A percentile compares a stretch with the other conserved stretches of the same genome.
phyloP scores from a whole-genome alignment of 352 stramenopile species.

The Phytopythium kandeliae region DNA sequence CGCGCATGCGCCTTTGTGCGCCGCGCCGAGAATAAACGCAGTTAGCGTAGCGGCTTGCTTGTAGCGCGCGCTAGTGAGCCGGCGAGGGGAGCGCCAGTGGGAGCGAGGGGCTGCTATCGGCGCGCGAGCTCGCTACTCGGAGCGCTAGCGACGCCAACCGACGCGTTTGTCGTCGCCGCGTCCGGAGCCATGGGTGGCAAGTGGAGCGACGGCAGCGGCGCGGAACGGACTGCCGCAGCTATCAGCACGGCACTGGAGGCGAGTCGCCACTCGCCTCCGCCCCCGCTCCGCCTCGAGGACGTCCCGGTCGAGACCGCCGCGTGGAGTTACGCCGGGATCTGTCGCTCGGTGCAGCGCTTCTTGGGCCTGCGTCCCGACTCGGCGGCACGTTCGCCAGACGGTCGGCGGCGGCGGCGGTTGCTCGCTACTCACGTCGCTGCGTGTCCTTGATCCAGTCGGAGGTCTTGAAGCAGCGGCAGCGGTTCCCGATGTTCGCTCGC shows the following conservation, averaged over 20 bases:
- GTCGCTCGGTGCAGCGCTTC: slow-evolving; percentile 46
- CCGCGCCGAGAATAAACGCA: slow-evolving; percentile 3
- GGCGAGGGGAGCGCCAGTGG: too few species aligned
- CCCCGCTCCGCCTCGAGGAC: slow-evolving; percentile 48
- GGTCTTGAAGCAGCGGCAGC: slow-evolving; percentile 34
- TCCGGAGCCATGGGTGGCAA: background rate
- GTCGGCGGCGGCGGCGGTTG: too few species aligned
- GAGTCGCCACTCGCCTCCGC: background rate
- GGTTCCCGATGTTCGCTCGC: slow-evolving; percentile 22
- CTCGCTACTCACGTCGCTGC: too few species aligned
- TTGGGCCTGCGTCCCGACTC: slow-evolving; percentile 56
- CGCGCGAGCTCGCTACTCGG: too few species aligned
- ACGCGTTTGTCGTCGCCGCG: too few species aligned
- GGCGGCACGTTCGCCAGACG: slow-evolving; percentile 16
- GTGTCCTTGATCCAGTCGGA: slow-evolving; percentile 21
- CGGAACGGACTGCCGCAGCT: background rate
- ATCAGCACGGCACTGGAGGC: background rate
- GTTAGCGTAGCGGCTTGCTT: too few species aligned
- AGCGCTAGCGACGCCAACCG: too few species aligned
- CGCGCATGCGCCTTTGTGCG: too few species aligned
- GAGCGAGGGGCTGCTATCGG: too few species aligned
- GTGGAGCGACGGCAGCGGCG: background rate
- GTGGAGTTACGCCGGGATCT: slow-evolving; percentile 54
- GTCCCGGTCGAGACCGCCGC: slow-evolving; percentile 30
- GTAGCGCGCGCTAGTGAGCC: too few species aligned